Evolutionary conservation across 306 rosid species (phyloP), one percentile per base, ranked within the genome.

Genomic region (Lupinus albus): DNA sequence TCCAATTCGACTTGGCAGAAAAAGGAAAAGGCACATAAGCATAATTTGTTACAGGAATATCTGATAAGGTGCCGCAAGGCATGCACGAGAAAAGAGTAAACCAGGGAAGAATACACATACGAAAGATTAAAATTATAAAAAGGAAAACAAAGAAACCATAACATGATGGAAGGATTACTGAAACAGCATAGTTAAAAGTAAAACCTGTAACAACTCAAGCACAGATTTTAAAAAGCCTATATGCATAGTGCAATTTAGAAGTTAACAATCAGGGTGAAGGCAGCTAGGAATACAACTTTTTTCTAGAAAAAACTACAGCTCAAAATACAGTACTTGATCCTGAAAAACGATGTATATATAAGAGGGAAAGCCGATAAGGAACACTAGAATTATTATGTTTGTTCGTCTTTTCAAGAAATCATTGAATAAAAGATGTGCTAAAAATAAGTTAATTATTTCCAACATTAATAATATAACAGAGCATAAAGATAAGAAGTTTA

Each of bases 401-500:
- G 4, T 7, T 11, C 18, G 32, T 36, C 1, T 71, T 75, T 21
- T 17, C 39, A 30, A 68, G 16, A 67, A 64, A 52, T 28, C 7
- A 7, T 53, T 32, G 57, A 35, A 46, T 64, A 57, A 6, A 58
- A 65, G 52, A 48, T 12, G 69, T 25, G 28, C 13, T 33, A 16
- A 50, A 53, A 57, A 21, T 8, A 51, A 70, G 51, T 17, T 39
- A 25, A 25, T 25, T 25, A 25, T 25, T 25, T 25, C 30, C 30
- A 25, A 25, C 30, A 25, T 25, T 25, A 49, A 36, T 18, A 9
- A 71, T 48, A 39, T 71, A 78, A 75, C 11, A 66, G 73, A 53
- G 51, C 36, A 25, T 52, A 35, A 49, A 54, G 74, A 15, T 33
- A 44, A 78, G 71, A 61, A 48, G 47, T 3, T 73, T 94, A 94